Conservation (phyloP, 31 red algal species). For the Asparagopsis taxiformis region DNA sequence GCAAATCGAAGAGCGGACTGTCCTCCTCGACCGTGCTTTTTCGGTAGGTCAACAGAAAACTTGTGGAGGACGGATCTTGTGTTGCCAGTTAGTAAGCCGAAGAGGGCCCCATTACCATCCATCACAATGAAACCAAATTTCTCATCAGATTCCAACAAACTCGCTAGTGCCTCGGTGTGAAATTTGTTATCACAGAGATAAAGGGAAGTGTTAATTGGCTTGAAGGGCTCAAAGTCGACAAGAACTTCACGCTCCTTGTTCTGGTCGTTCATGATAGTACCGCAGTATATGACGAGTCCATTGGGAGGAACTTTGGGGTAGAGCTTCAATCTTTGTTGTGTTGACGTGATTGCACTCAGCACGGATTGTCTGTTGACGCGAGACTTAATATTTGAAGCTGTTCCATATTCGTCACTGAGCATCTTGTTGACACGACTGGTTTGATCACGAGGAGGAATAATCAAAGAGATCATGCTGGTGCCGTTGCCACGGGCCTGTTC, state of each 20-base stretch:
- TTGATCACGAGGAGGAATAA: slow-evolving; percentile 97
- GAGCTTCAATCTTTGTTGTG: slow-evolving; percentile 97
- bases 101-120: slow-evolving; percentile 97
- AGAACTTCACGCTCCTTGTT: slow-evolving; percentile 98
- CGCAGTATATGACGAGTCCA: slow-evolving; percentile 99
- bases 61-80: slow-evolving; percentile 93
- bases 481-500: slow-evolving; percentile 98
- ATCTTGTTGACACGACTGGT: slow-evolving; percentile 90
- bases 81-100: slow-evolving; percentile 89
- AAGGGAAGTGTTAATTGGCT: slow-evolving; percentile 99
- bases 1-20: slow-evolving; percentile 99
- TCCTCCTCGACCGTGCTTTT: slow-evolving; percentile 99
- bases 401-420: slow-evolving; percentile 97
- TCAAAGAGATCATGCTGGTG: slow-evolving; percentile 97
- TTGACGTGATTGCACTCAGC: slow-evolving; percentile 97
- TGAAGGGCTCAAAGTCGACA: slow-evolving; percentile 98
- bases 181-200: slow-evolving; percentile 99
- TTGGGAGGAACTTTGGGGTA: slow-evolving; percentile 91
- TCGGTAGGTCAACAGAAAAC: slow-evolving; percentile 97
- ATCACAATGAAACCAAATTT: slow-evolving; percentile 99
- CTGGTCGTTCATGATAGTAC: slow-evolving; percentile 96
- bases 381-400: slow-evolving; percentile 99
- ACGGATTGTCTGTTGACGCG: slow-evolving; percentile 98
- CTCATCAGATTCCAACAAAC: slow-evolving; percentile 93
- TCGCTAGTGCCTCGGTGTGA: slow-evolving; percentile 89